Evolutionary conservation across 345 rosid genomes (phyloP), one percentile per base, ranked within the genome.

Genomic region (Abelmoschus esculentus): DNA sequence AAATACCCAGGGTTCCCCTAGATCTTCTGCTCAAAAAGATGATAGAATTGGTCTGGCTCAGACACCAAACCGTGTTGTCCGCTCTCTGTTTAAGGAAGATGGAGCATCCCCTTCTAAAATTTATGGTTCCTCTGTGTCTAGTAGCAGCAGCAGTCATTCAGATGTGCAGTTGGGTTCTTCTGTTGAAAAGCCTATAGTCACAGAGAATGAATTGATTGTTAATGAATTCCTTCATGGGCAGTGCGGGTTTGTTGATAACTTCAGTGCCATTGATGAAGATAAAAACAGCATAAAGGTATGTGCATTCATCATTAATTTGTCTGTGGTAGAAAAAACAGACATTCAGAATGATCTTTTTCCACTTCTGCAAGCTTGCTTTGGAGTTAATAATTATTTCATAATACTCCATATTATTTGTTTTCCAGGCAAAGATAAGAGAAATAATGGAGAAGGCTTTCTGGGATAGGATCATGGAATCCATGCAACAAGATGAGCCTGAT

Each of bases 401-500:
- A 65, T 7, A n/a, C n/a, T n/a, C n/a, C n/a, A 3, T 26, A 19
- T 53, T 53, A 31, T 46, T 34, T 50, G 56, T 60, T 66, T 73
- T 75, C 72, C 83, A 95, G 98, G 84, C 60, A 26, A 85, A 78
- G 82, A 76, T 91, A 72, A 87, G 84, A 78, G 84, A 85, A 76
- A 84, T 86, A 32, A 88, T 95, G 91, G 96, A 90, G 83, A 80
- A 76, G 63, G 99, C 92, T 72, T 95, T 95, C 79, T 95, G 99
- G 99, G 98, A 95, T 38, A 76, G 80, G 65, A 71, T 91, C 29
- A 74, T 80, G 77, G 93, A 95, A 71, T 88, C 99, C 9, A 62
- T 91, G 31, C 85, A 80, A 82, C 78, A 73, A 67, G 87, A 80
- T 54, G 78, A 79, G 15, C 91, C 93, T 38, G 78, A 86, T 63